phyloP scores from a whole-genome alignment of 208 protist genomes.

The Endotrypanum monterogeii region DNA sequence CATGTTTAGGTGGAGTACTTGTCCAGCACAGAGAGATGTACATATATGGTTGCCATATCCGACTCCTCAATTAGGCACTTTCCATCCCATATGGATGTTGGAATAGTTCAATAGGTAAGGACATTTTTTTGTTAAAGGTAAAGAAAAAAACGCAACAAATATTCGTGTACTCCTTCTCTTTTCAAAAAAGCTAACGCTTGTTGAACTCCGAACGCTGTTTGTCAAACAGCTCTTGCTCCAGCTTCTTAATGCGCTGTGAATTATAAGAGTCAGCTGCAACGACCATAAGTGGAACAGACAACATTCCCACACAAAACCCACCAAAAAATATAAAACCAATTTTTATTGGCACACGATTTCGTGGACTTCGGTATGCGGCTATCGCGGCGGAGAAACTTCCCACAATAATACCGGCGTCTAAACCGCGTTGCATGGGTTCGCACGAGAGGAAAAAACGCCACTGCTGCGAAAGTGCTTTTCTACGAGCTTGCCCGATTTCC shows the following conservation, averaged over 20 bases:
- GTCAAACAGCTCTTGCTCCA: conserved; percentile 76
- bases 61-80: no score
- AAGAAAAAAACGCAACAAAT: not conserved
- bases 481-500: conserved; percentile 61
- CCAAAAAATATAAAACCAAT: conserved; percentile 66
- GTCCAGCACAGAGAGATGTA: no score
- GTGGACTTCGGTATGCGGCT: conserved; percentile 53
- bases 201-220: conserved; percentile 77
- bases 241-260: conserved; percentile 63
- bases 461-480: conserved; percentile 69
- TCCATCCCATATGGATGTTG: no score
- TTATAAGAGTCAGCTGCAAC: conserved; percentile 71
- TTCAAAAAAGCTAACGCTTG: conserved; percentile 20
- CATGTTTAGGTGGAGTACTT: no score
- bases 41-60: no score
- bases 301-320: conserved; percentile 71
- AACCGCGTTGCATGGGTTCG: conserved; percentile 82
- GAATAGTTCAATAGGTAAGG: no score
- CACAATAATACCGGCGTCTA: conserved; percentile 81
- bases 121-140: no score
- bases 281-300: conserved; percentile 72
- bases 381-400: conserved; percentile 76
- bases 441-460: conserved; percentile 87
- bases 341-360: conserved; percentile 62
- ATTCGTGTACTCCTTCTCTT: not conserved